These are phyloP conservation scores for Emergomyces africanus DNA, from an alignment of 2,329 filamentous ascomycete species.

Conservation along the genomic window DNA sequence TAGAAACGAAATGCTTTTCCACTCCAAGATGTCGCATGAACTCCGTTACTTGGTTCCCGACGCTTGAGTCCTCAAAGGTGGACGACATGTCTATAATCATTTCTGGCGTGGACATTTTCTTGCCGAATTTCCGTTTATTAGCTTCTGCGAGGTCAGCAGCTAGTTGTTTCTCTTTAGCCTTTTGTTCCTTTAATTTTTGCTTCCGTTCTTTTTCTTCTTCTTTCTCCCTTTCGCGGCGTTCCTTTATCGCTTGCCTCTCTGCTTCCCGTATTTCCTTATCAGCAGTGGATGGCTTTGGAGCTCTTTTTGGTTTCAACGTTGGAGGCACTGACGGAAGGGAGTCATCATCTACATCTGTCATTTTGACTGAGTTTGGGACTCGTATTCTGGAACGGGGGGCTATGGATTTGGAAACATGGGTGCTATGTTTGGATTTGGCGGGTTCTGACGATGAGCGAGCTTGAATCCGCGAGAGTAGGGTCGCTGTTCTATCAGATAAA, in stretches of 20 bases:
- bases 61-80: slow-evolving; percentile 37
- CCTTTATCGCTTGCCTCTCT: slow-evolving; percentile 38
- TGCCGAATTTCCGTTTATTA: slow-evolving; percentile 61
- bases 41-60: slow-evolving; percentile 32
- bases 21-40: slow-evolving; percentile 32
- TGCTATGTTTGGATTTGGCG: slow-evolving; percentile 8
- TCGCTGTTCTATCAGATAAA: slow-evolving; percentile 30
- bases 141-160: slow-evolving; percentile 56
- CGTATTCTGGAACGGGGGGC: not conserved
- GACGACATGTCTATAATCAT: slow-evolving; percentile 63
- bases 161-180: slow-evolving; percentile 48
- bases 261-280: slow-evolving; percentile 37
- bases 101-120: slow-evolving; percentile 58
- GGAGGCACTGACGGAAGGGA: slow-evolving; percentile 32
- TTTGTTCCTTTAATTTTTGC: slow-evolving; percentile 39
- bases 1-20: slow-evolving; percentile 27
- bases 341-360: slow-evolving; percentile 37
- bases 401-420: slow-evolving; percentile 10
- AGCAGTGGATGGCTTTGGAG: slow-evolving; percentile 16
- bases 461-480: slow-evolving; percentile 24
- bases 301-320: slow-evolving; percentile 33
- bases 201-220: slow-evolving; percentile 43
- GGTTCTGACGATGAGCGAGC: slow-evolving; percentile 5
- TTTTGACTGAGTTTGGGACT: slow-evolving; percentile 7
- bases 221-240: slow-evolving; percentile 42